These are phyloP conservation scores for Geranium incanum DNA, from an alignment of 441 rosid species.

Conservation along the genomic window DNA sequence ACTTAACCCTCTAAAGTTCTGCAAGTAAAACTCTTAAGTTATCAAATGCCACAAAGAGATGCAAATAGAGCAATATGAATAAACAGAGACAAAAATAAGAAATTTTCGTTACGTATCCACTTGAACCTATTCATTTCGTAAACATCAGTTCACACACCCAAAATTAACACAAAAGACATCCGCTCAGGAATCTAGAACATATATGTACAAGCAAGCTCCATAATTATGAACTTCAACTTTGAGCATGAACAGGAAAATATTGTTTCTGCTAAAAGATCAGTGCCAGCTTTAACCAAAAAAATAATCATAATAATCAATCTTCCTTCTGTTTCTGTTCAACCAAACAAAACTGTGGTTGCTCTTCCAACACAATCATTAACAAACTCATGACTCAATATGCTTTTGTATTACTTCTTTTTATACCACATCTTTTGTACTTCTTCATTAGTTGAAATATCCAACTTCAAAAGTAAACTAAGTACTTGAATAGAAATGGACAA, in stretches of 20 bases:
- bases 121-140: not conserved
- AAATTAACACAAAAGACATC: not conserved
- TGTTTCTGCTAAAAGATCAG: not conserved
- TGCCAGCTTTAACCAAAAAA: not conserved
- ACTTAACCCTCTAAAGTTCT: constrained; percentile 89
- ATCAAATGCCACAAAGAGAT: not conserved
- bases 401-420: not conserved
- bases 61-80: not conserved
- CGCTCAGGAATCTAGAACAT: not conserved
- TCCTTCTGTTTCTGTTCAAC: not conserved
- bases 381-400: not conserved
- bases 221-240: not conserved
- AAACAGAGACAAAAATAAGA: not conserved
- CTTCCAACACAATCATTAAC: not conserved
- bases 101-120: not conserved
- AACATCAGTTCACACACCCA: not conserved
- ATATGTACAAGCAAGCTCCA: not conserved
- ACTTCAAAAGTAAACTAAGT: not conserved
- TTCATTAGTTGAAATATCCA: not conserved
- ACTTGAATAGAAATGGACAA: not conserved
- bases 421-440: not conserved
- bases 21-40: constrained; percentile 24
- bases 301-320: not conserved
- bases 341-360: not conserved
- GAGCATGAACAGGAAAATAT: not conserved